Conservation (phyloP, 352 stramenopile species). For the Stramenopiles sp. region DNA sequence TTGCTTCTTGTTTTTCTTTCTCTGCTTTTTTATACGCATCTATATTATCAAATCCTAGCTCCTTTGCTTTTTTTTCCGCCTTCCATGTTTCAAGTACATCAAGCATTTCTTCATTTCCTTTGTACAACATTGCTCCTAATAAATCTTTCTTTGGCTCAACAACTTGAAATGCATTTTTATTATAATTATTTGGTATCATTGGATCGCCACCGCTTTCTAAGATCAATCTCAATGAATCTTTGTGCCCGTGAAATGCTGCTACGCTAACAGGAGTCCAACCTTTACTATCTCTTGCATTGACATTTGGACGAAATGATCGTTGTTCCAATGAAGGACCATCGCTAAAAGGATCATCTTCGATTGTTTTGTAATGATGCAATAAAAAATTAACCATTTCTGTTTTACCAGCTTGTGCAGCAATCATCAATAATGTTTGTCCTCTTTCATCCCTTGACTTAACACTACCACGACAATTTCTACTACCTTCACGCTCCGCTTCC, state of each 20-base stretch:
- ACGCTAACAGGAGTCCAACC: slow-evolving; percentile 4
- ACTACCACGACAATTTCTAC: slow-evolving; percentile 29
- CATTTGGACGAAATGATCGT: neutral
- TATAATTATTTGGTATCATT: slow-evolving; percentile 4
- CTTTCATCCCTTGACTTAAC: neutral
- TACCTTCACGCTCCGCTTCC: slow-evolving; percentile 34
- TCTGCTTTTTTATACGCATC: neutral
- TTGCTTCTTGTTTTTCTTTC: neutral
- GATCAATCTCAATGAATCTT: neutral
- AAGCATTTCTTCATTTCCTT: slow-evolving; percentile 2
- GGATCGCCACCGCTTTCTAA: neutral
- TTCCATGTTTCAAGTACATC: neutral
- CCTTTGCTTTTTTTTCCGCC: slow-evolving; percentile 1
- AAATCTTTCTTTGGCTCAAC: neutral
- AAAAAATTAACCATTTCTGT: neutral
- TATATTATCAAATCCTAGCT: neutral
- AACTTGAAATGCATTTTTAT: slow-evolving; percentile 8
- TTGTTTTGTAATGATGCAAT: neutral
- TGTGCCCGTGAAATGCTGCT: neutral
- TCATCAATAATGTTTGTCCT: slow-evolving; percentile 2
- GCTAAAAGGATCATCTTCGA: neutral
- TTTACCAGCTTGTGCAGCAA: neutral
- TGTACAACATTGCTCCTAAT: neutral
- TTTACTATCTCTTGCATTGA: slow-evolving; percentile 1
- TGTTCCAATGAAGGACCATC: neutral